These are phyloP conservation scores for Hysterium pulicare DNA, from an alignment of 2,329 filamentous ascomycete species.

Conservation along the genomic window DNA sequence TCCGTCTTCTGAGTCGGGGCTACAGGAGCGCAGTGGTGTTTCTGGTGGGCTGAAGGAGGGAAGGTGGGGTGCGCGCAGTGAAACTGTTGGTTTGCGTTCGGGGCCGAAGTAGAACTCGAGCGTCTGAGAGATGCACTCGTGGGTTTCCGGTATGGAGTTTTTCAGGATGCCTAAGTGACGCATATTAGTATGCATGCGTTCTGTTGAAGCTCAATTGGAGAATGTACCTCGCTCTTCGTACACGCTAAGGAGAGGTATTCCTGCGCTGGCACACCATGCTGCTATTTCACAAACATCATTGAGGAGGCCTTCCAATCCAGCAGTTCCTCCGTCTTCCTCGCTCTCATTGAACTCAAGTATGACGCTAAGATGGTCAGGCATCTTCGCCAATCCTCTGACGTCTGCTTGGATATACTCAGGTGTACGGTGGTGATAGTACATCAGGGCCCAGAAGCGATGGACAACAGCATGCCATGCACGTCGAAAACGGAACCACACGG, in stretches of 20 bases:
- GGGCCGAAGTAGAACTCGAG: slow-evolving; percentile 84
- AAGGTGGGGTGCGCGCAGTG: slow-evolving; percentile 68
- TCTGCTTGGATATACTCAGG: slow-evolving; percentile 90
- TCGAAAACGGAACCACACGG: slow-evolving; percentile 78
- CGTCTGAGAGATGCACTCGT: slow-evolving; percentile 74
- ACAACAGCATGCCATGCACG: slow-evolving; percentile 75
- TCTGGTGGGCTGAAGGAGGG: slow-evolving; percentile 53
- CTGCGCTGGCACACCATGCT: slow-evolving; percentile 88
- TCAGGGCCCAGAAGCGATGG: slow-evolving; percentile 73
- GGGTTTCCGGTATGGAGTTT: slow-evolving; percentile 79
- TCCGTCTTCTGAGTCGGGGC: slow-evolving; percentile 36
- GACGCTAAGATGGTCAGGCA: slow-evolving; percentile 85
- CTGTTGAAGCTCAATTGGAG: background rate
- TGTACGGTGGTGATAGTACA: slow-evolving; percentile 94
- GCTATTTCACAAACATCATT: slow-evolving; percentile 89
- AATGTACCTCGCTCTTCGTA: slow-evolving; percentile 84
- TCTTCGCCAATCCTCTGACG: slow-evolving; percentile 66
- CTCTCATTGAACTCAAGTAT: slow-evolving; percentile 70
- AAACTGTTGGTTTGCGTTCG: slow-evolving; percentile 63
- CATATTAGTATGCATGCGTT: background rate
- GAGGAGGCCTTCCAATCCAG: slow-evolving; percentile 77
- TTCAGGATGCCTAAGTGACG: slow-evolving; percentile 74
- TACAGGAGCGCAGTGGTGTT: slow-evolving; percentile 37
- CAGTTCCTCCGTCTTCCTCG: slow-evolving; percentile 60
- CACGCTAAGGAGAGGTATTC: slow-evolving; percentile 81